A percentile compares a stretch with the other conserved stretches of the same genome.
These are phyloP conservation scores for Haplosporangium sp. DNA, from an alignment of 371 early-diverging fungal genomes.

Conservation along the genomic window DNA sequence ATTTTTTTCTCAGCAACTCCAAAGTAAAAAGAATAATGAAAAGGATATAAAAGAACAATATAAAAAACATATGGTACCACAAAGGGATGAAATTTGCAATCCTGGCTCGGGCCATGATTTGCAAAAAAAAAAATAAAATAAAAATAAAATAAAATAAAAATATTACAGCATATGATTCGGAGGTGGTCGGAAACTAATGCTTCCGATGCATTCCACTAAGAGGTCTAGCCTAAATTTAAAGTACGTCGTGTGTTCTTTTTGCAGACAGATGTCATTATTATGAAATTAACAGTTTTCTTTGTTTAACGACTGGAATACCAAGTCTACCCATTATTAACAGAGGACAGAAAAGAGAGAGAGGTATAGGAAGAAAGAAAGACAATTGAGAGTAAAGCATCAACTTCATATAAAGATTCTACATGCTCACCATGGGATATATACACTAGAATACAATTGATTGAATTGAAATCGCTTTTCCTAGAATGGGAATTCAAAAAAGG, in stretches of 20 bases:
- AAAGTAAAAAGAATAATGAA: too few relatives aligned
- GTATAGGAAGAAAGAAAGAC: too few relatives aligned
- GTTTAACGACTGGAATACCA: too few relatives aligned
- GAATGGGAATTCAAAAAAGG: constrained; percentile 26
- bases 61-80: constrained; percentile 12
- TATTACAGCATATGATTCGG: constrained; percentile 17
- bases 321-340: too few relatives aligned
- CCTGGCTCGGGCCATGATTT: constrained; percentile 29
- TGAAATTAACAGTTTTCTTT: too few relatives aligned
- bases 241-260: neutral
- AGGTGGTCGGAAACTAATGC: constrained; percentile 1
- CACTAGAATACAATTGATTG: neutral
- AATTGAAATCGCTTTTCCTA: constrained; percentile 32
- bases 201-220: constrained; percentile 26
- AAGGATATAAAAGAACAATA: neutral
- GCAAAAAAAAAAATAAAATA: neutral
- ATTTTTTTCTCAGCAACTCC: neutral
- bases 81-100: neutral
- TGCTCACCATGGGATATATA: too few relatives aligned
- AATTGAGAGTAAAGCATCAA: too few relatives aligned
- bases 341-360: too few relatives aligned
- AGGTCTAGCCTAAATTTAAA: neutral
- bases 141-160: neutral
- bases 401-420: neutral
- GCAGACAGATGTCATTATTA: too few relatives aligned